Evolutionary conservation across 805 yeast species (phyloP).

Genomic region (Yarrowia sp.): DNA sequence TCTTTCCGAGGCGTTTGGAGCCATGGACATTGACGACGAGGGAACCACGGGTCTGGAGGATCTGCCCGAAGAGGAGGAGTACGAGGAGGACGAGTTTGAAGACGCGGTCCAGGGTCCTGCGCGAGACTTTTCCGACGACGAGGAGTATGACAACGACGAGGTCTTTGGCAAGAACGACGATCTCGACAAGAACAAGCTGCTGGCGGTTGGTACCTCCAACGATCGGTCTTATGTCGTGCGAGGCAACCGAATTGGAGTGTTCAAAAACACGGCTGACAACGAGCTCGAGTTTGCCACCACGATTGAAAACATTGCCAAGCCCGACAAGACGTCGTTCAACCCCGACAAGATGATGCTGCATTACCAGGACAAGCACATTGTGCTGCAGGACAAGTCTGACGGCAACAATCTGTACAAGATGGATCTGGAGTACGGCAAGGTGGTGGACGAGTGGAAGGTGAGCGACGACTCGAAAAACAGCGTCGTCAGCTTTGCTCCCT

Average conservation of each 20-base stretch:
- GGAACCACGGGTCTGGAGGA: constrained; percentile 37
- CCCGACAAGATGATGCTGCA: constrained; percentile 76
- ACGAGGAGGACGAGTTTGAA: constrained; percentile 35
- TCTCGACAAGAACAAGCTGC: constrained; percentile 50
- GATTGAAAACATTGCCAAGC: constrained; percentile 54
- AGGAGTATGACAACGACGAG: constrained; percentile 36
- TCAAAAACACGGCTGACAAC: constrained; percentile 52
- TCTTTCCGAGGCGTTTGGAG: constrained; percentile 52
- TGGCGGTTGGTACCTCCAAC: constrained; percentile 67
- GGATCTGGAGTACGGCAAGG: constrained; percentile 75
- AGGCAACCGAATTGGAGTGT: constrained; percentile 77
- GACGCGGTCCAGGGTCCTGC: constrained; percentile 31
- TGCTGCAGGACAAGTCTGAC: constrained; percentile 55
- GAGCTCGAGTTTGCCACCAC: constrained; percentile 64
- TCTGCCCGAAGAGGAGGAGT: constrained; percentile 42
- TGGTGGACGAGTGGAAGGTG: constrained; percentile 83
- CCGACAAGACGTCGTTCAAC: constrained; percentile 48
- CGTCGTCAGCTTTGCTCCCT: constrained; percentile 61
- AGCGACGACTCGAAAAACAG: constrained; percentile 40
- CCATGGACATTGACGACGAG: constrained; percentile 40
- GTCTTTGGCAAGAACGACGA: constrained; percentile 36
- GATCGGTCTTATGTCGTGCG: constrained; percentile 76
- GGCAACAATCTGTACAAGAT: constrained; percentile 55
- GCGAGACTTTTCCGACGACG: constrained; percentile 39
- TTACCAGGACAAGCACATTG: constrained; percentile 63